Evolutionary conservation across 441 rosid genomes (phyloP).

Genomic region (Adansonia rubrostipa): DNA sequence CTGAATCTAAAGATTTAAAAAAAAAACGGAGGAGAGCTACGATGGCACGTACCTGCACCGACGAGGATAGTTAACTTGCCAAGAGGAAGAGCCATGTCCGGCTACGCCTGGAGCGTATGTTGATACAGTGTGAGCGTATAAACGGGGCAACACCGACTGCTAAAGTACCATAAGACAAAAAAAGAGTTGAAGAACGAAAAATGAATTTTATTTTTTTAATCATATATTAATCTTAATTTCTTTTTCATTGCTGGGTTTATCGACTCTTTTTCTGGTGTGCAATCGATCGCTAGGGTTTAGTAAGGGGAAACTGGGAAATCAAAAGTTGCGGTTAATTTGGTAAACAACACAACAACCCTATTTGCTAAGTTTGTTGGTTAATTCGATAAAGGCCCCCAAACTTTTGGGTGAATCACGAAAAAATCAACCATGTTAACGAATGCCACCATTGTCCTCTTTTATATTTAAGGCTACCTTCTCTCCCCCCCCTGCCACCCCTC

Average conservation of each 20-base stretch:
- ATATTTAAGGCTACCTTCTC: neutral
- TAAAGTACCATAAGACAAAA: slow-evolving; percentile 15
- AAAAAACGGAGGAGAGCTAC: neutral
- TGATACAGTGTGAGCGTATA: neutral
- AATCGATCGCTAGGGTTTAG: neutral
- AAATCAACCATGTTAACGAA: neutral
- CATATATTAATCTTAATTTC: neutral
- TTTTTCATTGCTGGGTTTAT: neutral
- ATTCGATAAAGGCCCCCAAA: neutral
- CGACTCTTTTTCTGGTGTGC: neutral
- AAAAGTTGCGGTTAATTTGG: neutral
- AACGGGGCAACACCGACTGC: neutral
- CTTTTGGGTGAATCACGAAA: neutral
- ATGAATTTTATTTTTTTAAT: neutral
- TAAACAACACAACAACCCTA: slow-evolving; percentile 1
- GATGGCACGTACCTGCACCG: slow-evolving; percentile 79
- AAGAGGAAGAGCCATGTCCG: slow-evolving; percentile 68
- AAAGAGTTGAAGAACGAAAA: neutral
- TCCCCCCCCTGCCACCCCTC: neutral
- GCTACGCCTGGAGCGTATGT: slow-evolving; percentile 16
- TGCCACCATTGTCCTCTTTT: neutral
- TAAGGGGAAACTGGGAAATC: neutral
- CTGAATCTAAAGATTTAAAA: neutral
- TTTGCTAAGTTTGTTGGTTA: neutral
- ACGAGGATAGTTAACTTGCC: slow-evolving; percentile 83